Base-by-base conservation (phyloP, 257 asterid species). In the Solanum pimpinellifolium region DNA sequence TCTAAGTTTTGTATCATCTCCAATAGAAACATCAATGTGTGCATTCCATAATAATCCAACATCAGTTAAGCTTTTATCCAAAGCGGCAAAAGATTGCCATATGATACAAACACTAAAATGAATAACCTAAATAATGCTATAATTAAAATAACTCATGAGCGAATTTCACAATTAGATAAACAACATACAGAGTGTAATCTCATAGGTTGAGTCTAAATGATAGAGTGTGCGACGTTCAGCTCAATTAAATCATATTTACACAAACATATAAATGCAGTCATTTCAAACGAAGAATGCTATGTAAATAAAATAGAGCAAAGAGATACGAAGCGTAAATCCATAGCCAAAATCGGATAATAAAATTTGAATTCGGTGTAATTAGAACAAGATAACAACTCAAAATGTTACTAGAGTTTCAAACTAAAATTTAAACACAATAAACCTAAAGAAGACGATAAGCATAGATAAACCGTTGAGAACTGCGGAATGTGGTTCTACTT, bases 401-500 rank as follows among this genome's bases (percentile, higher is more conserved):
- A 39, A 56, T 29, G 85, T 29, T 1, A 16, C 62, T 8, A 41
- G 9, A 44, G 4, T 27, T 78, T 15, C 60, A 78, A 44, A 15
- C 83, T 77, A 44, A 47, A 77, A 77, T 15, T 46, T 25, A 14
- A 78, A 23, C 83, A 77, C 3, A 25, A 78, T 18, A 47, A 18
- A 1, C 6, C 84, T 78, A 46, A 5, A 47, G 18, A 16, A 13
- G 80, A 73, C 15, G 25, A 56, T 18, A 35, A 18, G 6, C 25
- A 69, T 7, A 29, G 23, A 14, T 56, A 56, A 11, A 69, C 27
- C 80, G 13, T 11, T 1, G 16, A 35, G 80, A 73, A 20, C 81
- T 73, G 16, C 39, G 0, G 37, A 29, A 47, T 47, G 35, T 23
- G 6, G 27, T 27, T 87, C 91, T 91, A 92, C 92, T 92, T 92